Evolutionary conservation across 495 filamentous ascomycete genomes (phyloP).

Genomic region (Mytilinidion resinicola): DNA sequence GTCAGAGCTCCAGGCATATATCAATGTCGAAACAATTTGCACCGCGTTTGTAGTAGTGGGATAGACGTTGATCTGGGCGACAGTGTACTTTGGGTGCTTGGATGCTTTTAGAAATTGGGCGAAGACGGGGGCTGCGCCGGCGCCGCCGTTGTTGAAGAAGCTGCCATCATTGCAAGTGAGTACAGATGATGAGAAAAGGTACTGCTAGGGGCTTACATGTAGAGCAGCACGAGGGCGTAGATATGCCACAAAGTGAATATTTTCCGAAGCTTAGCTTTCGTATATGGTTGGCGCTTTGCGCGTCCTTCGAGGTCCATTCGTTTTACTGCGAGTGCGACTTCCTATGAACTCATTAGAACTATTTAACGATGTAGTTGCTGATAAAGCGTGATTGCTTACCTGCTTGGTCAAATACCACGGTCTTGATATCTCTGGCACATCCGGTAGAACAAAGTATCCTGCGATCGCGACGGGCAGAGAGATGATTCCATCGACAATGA

Average conservation of each 20-base stretch:
- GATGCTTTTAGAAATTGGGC: slow-evolving; percentile 23
- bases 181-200: not conserved
- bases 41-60: slow-evolving; percentile 43
- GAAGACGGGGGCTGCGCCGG: slow-evolving; percentile 25
- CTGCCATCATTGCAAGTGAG: not conserved
- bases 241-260: slow-evolving; percentile 52
- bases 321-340: slow-evolving; percentile 38
- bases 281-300: slow-evolving; percentile 41
- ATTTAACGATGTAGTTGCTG: not conserved
- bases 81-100: slow-evolving; percentile 20
- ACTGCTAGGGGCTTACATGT: slow-evolving; percentile 27
- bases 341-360: slow-evolving; percentile 25
- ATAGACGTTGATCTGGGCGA: slow-evolving; percentile 34
- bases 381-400: slow-evolving; percentile 4
- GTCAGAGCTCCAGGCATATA: slow-evolving; percentile 46
- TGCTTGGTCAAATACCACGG: slow-evolving; percentile 36
- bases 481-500: slow-evolving; percentile 29
- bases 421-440: slow-evolving; percentile 53
- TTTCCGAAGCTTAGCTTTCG: slow-evolving; percentile 44
- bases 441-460: slow-evolving; percentile 54
- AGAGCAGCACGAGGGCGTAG: slow-evolving; percentile 42
- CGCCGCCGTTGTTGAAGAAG: slow-evolving; percentile 22
- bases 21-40: slow-evolving; percentile 42
- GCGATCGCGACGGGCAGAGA: slow-evolving; percentile 36
- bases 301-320: slow-evolving; percentile 47